Base-by-base conservation (phyloP, 257 asterid genomes). In the Nicotiana obtusifolia region DNA sequence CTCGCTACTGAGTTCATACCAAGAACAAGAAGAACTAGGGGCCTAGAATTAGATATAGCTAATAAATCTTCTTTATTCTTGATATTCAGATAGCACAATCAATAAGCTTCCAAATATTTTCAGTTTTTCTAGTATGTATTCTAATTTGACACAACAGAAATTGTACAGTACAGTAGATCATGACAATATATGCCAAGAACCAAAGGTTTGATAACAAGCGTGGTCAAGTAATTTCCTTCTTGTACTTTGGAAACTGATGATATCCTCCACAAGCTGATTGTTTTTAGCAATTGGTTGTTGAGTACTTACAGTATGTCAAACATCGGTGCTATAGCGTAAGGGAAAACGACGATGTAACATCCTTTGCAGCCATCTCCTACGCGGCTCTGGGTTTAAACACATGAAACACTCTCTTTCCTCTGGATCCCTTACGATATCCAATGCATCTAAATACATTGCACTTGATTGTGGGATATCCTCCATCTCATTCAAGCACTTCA, bases 361-460 rank as follows among this genome's bases (percentile, higher is more conserved):
- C 84, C 98, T 87, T 80, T 96, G 99, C 83, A 96, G 92, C 99
- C 98, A 96, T 82, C 97, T 87, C 87, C 98, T 89, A 7, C 99
- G 94, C 0, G 99, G 97, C 76, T 91, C 99, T 1, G 89, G 86
- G n/a, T 93, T 95, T 90, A 95, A 86, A 86, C 97, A 94, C 11
- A 95, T 84, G 61, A 95, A 93, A 24, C 97, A 91, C 90, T 96
- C 98, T 79, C 98, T 87, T 64, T 94, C 95, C 37, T 89, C 90
- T 1, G 84, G 93, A 81, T 90, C 97, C 89, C 90, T 91, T 83
- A 91, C 77, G 61, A 96, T 87, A 86, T 96, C 98, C 28, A 96
- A 84, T 19, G 98, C 99, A 84, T 96, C 99, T 47, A 96, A 84
- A 87, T 93, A 96, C 97, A 94, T 92, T 69, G 92, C 97, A 59